A percentile compares a stretch with the other conserved stretches of the same genome.
phyloP scores from a whole-genome alignment of 306 rosid species.

The Dryas alaskensis region DNA sequence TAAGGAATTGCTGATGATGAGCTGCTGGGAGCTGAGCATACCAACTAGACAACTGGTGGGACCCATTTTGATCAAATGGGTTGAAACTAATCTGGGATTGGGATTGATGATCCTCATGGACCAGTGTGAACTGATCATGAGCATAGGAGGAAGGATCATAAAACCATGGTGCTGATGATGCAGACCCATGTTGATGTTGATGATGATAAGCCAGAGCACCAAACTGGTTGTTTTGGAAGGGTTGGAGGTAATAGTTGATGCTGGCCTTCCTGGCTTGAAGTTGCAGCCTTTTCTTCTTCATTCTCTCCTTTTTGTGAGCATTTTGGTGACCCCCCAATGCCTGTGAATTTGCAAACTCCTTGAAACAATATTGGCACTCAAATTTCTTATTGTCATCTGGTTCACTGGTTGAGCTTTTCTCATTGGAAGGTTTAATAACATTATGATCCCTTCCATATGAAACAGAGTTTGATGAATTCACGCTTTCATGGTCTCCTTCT shows the following conservation, averaged over 20 bases:
- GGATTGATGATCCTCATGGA: slow-evolving; percentile 32
- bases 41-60: slow-evolving; percentile 42
- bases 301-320: slow-evolving; percentile 94
- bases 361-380: slow-evolving; percentile 85
- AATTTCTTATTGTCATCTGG: slow-evolving; percentile 41
- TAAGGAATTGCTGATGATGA: no score
- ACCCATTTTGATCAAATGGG: slow-evolving; percentile 38
- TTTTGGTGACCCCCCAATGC: slow-evolving; percentile 98
- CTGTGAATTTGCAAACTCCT: slow-evolving; percentile 87
- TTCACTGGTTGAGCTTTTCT: slow-evolving; percentile 29
- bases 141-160: slow-evolving; percentile 56
- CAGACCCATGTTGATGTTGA: slow-evolving; percentile 36
- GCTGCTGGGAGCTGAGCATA: slow-evolving; percentile 28
- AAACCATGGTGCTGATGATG: slow-evolving; percentile 43
- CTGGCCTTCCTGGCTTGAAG: slow-evolving; percentile 83
- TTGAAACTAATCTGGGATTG: slow-evolving; percentile 63
- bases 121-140: slow-evolving; percentile 29
- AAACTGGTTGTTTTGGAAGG: slow-evolving; percentile 36
- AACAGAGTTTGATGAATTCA: slow-evolving; percentile 66
- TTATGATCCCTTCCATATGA: slow-evolving; percentile 36
- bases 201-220: background rate
- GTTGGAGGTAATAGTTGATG: slow-evolving; percentile 69
- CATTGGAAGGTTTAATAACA: slow-evolving; percentile 7
- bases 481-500: slow-evolving; percentile 65
- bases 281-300: slow-evolving; percentile 91